Base-by-base conservation (phyloP, 2,329 filamentous ascomycete species). In the Fusarium temperatum region DNA sequence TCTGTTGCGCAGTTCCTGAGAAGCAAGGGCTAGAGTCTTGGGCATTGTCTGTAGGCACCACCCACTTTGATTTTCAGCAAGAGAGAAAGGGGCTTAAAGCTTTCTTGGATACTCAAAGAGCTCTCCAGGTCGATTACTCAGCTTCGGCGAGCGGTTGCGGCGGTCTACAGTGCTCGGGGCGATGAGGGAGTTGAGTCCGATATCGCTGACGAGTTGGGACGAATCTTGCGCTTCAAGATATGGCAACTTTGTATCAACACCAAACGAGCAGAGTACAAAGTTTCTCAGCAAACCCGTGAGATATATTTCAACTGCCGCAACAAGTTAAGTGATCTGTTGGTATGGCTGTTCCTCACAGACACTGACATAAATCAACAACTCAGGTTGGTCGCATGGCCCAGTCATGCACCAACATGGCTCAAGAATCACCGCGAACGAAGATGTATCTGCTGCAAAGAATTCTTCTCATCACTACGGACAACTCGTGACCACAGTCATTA, bases 361-460 rank as follows among this genome's bases (percentile, higher is more conserved):
- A 35, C 32, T 35, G 4, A 35, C 14, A 35, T 35, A 35, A 35
- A 35, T 35, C 14, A 35, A 17, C 3, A 35, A 35, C 32, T 35
- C 32, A 17, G 32, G 32, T 35, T 35, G 32, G 32, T 35, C 1
- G 8, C 0, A 35, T 35, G 32, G 14, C 7, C 32, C 0, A 35
- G 14, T 35, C 14, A 35, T 35, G 8, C 8, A 35, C 0, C 32
- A 0, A 35, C 32, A 8, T 35, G 32, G 15, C 35, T 36, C 35
- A 36, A 36, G 35, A 36, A 36, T 10, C 0, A 10, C 17, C 0
- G 1, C 17, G 35, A 10, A 18, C 0, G 35, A 36, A 36, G 17
- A 35, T 8, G 32, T 35, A 17, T 17, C 32, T 8, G 32, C 32
- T 9, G 14, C 32, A 35, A 35, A 35, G 14, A 35, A 35, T 35